Conservation (phyloP, 805 yeast species). For the Deakozyma indianensis region DNA sequence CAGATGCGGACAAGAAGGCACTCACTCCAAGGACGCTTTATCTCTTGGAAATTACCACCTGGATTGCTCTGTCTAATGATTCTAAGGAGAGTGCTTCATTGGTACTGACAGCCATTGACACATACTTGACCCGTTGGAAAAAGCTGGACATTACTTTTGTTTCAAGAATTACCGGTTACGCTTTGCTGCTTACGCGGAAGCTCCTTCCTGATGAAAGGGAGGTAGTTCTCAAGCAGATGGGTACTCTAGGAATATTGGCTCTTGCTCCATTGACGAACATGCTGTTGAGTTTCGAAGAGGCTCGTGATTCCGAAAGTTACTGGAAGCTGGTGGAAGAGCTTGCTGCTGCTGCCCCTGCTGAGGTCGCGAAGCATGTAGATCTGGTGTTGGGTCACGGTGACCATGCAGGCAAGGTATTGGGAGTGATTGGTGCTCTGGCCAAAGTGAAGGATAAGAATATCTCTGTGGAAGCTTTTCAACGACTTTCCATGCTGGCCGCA, state of each 20-base stretch:
- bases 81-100: slow-evolving; percentile 3
- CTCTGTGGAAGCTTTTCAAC: not conserved
- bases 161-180: slow-evolving; percentile 27
- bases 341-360: not conserved
- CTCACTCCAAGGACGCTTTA: not conserved
- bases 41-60: not conserved
- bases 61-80: slow-evolving; percentile 3
- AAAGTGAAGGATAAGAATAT: not conserved
- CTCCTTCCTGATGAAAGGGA: not conserved
- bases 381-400: not conserved
- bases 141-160: slow-evolving; percentile 10
- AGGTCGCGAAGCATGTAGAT: not conserved
- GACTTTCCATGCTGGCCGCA: not conserved
- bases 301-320: not conserved
- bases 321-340: not conserved
- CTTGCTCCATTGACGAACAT: not conserved
- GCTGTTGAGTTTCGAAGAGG: not conserved
- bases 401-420: not conserved
- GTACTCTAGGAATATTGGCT: not conserved
- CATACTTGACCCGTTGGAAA: slow-evolving; percentile 9
- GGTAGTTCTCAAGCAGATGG: not conserved
- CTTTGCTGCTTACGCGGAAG: slow-evolving; percentile 16
- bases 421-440: not conserved
- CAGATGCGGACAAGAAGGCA: not conserved
- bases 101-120: slow-evolving; percentile 3